Conservation (phyloP, 73 alveolate genomes). For the Symbiodinium natans region DNA sequence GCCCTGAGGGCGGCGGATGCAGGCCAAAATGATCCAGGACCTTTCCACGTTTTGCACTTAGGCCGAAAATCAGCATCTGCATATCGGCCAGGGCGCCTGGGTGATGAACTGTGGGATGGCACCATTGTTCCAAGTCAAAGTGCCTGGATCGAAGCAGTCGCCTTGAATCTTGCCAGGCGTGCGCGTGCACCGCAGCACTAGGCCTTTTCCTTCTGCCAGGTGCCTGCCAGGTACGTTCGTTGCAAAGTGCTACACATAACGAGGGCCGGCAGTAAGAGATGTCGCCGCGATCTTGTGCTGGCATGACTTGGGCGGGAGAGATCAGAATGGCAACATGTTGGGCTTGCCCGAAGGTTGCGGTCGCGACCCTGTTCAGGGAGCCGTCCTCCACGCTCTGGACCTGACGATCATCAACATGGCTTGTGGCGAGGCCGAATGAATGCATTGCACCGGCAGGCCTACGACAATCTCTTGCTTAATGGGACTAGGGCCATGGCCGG, state of each 20-base stretch:
- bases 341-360: constrained; percentile 44
- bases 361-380: constrained; percentile 48
- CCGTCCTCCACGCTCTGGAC: constrained; percentile 75
- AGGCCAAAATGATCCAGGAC: constrained; percentile 44
- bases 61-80: background rate
- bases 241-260: too few relatives aligned
- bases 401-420: background rate
- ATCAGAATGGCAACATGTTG: background rate
- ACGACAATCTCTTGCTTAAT: too few relatives aligned
- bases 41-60: background rate
- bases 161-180: too few relatives aligned
- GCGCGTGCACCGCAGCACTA: too few relatives aligned
- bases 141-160: background rate
- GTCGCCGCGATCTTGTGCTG: too few relatives aligned
- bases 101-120: constrained; percentile 62
- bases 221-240: background rate
- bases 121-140: constrained; percentile 50
- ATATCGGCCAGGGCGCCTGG: background rate
- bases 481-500: background rate
- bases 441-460: too few relatives aligned
- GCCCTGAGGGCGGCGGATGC: constrained; percentile 66
- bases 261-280: too few relatives aligned
- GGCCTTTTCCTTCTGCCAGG: background rate
- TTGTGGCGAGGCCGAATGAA: background rate
- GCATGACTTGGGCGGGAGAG: too few relatives aligned